phyloP scores from a whole-genome alignment of 805 yeast species.

The Cyberlindnera mrakii region DNA sequence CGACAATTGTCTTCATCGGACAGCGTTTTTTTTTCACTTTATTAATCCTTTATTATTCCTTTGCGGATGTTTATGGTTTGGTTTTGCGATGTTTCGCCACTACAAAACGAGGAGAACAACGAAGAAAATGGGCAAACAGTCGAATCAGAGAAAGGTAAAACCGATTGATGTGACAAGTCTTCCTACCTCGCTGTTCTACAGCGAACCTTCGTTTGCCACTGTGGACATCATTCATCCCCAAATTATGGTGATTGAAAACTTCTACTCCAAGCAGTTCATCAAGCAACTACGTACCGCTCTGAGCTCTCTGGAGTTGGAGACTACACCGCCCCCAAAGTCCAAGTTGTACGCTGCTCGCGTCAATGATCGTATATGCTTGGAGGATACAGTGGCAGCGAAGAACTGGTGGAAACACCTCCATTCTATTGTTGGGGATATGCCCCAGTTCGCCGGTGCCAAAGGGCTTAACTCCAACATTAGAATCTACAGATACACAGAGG shows the following conservation, averaged over 20 bases:
- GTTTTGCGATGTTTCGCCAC: too few relatives aligned
- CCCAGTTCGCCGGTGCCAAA: slow-evolving; percentile 32
- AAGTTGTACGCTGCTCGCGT: slow-evolving; percentile 51
- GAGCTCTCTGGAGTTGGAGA: slow-evolving; percentile 26
- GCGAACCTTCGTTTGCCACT: neutral
- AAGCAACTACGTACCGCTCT: slow-evolving; percentile 6
- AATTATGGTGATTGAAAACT: slow-evolving; percentile 16
- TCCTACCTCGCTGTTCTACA: neutral
- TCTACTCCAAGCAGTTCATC: slow-evolving; percentile 11
- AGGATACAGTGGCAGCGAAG: slow-evolving; percentile 32
- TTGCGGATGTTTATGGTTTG: neutral
- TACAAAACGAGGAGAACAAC: too few relatives aligned
- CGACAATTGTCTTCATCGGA: slow-evolving; percentile 52
- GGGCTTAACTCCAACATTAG: slow-evolving; percentile 54
- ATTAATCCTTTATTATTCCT: slow-evolving; percentile 3
- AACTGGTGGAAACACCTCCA: slow-evolving; percentile 39
- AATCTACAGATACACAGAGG: slow-evolving; percentile 46
- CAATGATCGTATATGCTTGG: slow-evolving; percentile 43
- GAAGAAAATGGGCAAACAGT: neutral
- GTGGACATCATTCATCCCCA: slow-evolving; percentile 7
- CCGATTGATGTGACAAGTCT: neutral
- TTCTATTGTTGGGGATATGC: slow-evolving; percentile 25
- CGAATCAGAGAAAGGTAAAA: neutral
- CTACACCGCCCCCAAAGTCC: slow-evolving; percentile 43
- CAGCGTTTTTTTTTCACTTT: neutral